Percentiles rank a stretch among this genome's conserved stretches.
Evolutionary conservation across 257 asterid genomes (phyloP).

Genomic region (Vinca minor): DNA sequence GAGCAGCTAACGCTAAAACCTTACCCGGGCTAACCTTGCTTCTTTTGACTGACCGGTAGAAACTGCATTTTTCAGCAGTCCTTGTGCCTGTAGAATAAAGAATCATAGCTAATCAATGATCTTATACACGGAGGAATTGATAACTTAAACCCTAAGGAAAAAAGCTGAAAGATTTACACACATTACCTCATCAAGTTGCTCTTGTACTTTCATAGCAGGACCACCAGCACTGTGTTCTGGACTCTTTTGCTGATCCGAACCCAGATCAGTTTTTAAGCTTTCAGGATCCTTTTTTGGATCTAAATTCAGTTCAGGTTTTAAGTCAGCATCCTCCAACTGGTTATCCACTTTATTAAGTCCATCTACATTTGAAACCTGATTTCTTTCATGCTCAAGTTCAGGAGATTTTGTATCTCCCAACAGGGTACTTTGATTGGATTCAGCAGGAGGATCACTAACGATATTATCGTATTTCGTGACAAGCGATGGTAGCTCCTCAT

Average conservation of each 20-base stretch:
- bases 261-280: conserved; percentile 36
- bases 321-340: conserved; percentile 30
- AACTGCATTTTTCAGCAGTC: conserved; percentile 73
- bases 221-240: conserved; percentile 39
- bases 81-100: conserved; percentile 76
- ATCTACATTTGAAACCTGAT: conserved; percentile 36
- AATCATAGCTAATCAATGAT: conserved; percentile 21
- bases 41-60: conserved; percentile 96
- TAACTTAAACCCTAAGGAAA: conserved; percentile 18
- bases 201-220: conserved; percentile 59
- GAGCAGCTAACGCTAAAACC: conserved; percentile 15
- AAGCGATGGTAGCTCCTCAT: conserved; percentile 28
- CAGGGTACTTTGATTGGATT: conserved; percentile 34
- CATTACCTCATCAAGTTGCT: conserved; percentile 87
- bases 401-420: conserved; percentile 34
- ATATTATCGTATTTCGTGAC: conserved; percentile 31
- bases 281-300: conserved; percentile 46
- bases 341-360: conserved; percentile 30
- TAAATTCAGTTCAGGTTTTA: conserved; percentile 31
- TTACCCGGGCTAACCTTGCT: conserved; percentile 96
- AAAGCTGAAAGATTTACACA: conserved; percentile 9
- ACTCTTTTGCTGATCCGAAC: conserved; percentile 37
- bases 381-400: conserved; percentile 31
- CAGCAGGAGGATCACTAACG: conserved; percentile 32
- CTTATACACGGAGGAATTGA: conserved; percentile 6